Evolutionary conservation across 1,284 basidiomycete species (phyloP).

Genomic region (Paramarasmius palmivorus): DNA sequence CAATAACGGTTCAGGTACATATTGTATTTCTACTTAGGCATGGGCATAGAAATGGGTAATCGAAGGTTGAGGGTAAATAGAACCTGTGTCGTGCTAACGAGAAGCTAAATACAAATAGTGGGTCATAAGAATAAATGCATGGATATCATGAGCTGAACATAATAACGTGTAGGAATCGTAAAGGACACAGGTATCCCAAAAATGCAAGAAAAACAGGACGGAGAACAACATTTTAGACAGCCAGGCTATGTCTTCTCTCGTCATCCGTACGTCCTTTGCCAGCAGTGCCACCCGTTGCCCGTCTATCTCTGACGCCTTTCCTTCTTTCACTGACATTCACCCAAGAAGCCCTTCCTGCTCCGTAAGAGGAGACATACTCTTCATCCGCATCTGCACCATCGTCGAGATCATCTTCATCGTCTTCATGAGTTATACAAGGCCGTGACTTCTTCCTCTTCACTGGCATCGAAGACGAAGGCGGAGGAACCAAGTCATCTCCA

Average conservation of each 20-base stretch:
- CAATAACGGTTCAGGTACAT: too few species aligned
- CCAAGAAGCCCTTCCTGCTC: slow-evolving; percentile 7
- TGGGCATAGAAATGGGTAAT: too few species aligned
- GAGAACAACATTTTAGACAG: not conserved
- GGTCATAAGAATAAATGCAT: too few species aligned
- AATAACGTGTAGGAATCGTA: too few species aligned
- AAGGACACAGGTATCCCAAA: not conserved
- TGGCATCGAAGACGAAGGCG: not conserved
- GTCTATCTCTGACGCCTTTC: slow-evolving; percentile 1
- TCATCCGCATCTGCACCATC: slow-evolving; percentile 12
- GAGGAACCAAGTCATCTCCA: not conserved
- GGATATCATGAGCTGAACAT: too few species aligned
- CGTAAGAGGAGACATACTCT: slow-evolving; percentile 9
- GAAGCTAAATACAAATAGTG: too few species aligned
- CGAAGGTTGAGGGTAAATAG: too few species aligned
- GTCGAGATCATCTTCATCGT: slow-evolving; percentile 2
- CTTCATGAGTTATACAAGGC: slow-evolving; percentile 10
- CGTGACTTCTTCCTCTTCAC: slow-evolving; percentile 7
- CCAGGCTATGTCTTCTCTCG: slow-evolving; percentile 4
- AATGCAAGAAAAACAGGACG: not conserved
- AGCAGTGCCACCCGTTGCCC: not conserved
- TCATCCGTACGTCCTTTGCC: not conserved
- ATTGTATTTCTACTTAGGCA: too few species aligned
- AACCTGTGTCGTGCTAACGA: too few species aligned
- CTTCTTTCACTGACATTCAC: slow-evolving; percentile 12